A percentile compares a stretch with the other conserved stretches of the same genome.
These are phyloP conservation scores for Cercophora scortea DNA, from an alignment of 495 filamentous ascomycete genomes.

Conservation along the genomic window DNA sequence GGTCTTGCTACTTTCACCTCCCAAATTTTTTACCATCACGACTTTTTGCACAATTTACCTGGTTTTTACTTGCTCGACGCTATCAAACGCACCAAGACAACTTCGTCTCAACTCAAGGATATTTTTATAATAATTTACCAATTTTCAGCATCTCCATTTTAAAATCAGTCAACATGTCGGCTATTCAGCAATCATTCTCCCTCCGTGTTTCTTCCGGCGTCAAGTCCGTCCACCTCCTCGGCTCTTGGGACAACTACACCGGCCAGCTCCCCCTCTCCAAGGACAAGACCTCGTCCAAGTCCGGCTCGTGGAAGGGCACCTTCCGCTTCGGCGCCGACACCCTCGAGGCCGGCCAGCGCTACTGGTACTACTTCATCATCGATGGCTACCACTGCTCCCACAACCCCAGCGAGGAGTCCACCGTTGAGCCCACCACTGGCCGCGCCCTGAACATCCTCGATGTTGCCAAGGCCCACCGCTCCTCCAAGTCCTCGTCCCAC, in stretches of 20 bases:
- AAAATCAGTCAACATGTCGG: conserved; percentile 59
- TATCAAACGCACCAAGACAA: conserved; percentile 17
- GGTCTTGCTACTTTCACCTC: conserved; percentile 32
- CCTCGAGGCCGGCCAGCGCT: conserved; percentile 76
- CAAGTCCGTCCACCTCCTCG: conserved; percentile 96
- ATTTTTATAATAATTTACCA: conserved; percentile 21
- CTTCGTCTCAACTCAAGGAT: conserved; percentile 15
- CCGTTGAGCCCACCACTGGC: conserved; percentile 92
- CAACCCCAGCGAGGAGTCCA: conserved; percentile 84
- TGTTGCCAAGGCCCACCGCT: conserved; percentile 38
- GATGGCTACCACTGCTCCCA: conserved; percentile 98
- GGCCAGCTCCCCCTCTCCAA: conserved; percentile 88
- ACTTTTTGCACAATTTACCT: too few relatives aligned
- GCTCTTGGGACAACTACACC: conserved; percentile 96
- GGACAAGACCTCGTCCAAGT: conserved; percentile 69
- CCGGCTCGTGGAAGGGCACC: conserved; percentile 85
- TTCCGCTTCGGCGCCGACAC: conserved; percentile 88
- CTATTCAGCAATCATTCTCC: conserved; percentile 79
- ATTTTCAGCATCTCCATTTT: conserved; percentile 25
- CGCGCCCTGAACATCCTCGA: conserved; percentile 80
- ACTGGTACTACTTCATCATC: conserved; percentile 99
- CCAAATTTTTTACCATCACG: conserved; percentile 21
- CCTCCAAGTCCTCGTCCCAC: conserved; percentile 38
- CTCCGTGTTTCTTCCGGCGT: conserved; percentile 93
- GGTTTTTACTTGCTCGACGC: conserved; percentile 55